Conservation (phyloP, 2,329 filamentous ascomycete genomes). For the Aspergillus unguis region DNA sequence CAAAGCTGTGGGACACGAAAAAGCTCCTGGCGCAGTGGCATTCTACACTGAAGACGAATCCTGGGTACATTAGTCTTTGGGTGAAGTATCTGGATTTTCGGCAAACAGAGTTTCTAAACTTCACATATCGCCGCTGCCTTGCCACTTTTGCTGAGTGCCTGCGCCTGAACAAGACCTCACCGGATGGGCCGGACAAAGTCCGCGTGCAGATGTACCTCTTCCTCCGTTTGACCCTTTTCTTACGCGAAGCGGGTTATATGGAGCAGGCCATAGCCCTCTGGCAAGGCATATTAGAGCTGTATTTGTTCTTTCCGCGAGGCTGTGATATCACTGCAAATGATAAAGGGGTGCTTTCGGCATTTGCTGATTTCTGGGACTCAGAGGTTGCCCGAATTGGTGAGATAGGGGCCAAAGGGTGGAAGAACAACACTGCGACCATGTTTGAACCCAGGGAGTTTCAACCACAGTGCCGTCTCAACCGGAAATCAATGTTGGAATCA, state of each 20-base stretch:
- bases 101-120: slow-evolving; percentile 64
- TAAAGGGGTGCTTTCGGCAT: slow-evolving; percentile 33
- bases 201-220: slow-evolving; percentile 65
- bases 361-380: slow-evolving; percentile 82
- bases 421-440: slow-evolving; percentile 17
- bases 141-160: slow-evolving; percentile 59
- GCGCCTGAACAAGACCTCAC: slow-evolving; percentile 30
- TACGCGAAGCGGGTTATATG: slow-evolving; percentile 71
- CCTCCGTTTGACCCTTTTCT: slow-evolving; percentile 68
- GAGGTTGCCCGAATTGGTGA: slow-evolving; percentile 80
- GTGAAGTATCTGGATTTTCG: slow-evolving; percentile 66
- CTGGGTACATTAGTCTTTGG: slow-evolving; percentile 66
- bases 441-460: slow-evolving; percentile 36
- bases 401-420: slow-evolving; percentile 67
- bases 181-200: slow-evolving; percentile 21
- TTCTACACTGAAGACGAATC: slow-evolving; percentile 54
- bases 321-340: slow-evolving; percentile 19
- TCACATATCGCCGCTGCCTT: slow-evolving; percentile 66
- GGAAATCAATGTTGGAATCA: slow-evolving; percentile 36
- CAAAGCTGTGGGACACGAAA: slow-evolving; percentile 67
- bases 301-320: slow-evolving; percentile 56
- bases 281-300: slow-evolving; percentile 76
- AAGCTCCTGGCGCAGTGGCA: slow-evolving; percentile 64
- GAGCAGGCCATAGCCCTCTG: slow-evolving; percentile 76
- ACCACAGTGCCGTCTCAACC: slow-evolving; percentile 20